Evolutionary conservation across 176 grass and related monocot genomes (phyloP).

Genomic region (Lolium rigidum): DNA sequence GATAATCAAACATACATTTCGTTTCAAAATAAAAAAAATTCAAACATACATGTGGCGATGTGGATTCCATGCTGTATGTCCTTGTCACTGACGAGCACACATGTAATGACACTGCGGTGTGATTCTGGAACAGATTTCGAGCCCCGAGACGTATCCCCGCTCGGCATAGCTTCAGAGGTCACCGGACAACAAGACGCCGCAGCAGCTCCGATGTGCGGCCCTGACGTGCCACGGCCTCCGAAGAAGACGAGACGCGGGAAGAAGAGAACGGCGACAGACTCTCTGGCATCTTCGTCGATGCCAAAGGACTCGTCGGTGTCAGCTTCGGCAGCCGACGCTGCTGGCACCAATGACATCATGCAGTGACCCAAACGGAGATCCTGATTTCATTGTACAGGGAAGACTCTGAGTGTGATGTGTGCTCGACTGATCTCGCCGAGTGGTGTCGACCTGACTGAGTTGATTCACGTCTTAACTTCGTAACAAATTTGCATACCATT

Average conservation of each 20-base stretch:
- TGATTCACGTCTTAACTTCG: no score
- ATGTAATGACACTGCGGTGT: not conserved
- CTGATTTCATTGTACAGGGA: no score
- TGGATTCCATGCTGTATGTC: no score
- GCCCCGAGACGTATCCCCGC: conserved; percentile 30
- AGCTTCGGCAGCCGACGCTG: not conserved
- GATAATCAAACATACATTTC: not conserved
- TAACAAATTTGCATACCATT: no score
- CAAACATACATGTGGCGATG: not conserved
- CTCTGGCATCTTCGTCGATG: conserved; percentile 16
- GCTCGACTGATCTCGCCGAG: no score
- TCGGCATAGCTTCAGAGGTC: conserved; percentile 31
- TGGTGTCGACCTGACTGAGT: no score
- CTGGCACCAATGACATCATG: not conserved
- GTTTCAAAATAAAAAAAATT: no score
- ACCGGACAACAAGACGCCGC: not conserved
- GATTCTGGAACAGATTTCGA: conserved; percentile 53
- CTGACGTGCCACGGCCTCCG: conserved; percentile 57
- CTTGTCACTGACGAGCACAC: no score
- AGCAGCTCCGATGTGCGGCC: not conserved
- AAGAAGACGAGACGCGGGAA: conserved; percentile 31
- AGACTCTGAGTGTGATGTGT: no score
- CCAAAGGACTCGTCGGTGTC: conserved; percentile 21
- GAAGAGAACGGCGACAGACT: conserved; percentile 38
- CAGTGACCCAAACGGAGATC: no score